Percentiles rank a stretch among this genome's conserved stretches.
These are phyloP conservation scores for Rhynchosporium graminicola DNA, from an alignment of 2,329 filamentous ascomycete species.

Conservation along the genomic window DNA sequence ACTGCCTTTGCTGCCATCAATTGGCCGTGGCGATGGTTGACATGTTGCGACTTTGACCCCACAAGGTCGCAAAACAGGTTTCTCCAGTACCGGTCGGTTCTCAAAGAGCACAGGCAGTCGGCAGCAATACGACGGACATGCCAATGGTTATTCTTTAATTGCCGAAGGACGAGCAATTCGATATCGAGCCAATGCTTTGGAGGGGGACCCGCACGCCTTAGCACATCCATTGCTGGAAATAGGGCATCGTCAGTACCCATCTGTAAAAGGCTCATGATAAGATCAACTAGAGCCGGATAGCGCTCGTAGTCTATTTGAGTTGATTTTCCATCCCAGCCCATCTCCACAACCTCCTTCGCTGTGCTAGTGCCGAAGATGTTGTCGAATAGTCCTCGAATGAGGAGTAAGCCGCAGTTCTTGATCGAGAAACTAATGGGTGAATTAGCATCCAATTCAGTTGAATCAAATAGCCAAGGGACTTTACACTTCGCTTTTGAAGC, in stretches of 20 bases:
- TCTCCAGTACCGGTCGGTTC: slow-evolving; percentile 55
- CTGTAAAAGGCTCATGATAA: slow-evolving; percentile 63
- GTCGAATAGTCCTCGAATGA: slow-evolving; percentile 84
- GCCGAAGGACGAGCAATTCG: slow-evolving; percentile 57
- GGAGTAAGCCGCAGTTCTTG: slow-evolving; percentile 86
- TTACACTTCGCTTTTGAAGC: slow-evolving; percentile 76
- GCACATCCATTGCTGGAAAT: slow-evolving; percentile 80
- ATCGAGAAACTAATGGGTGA: slow-evolving; percentile 73
- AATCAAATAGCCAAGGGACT: slow-evolving; percentile 34
- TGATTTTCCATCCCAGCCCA: slow-evolving; percentile 63
- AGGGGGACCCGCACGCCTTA: slow-evolving; percentile 70
- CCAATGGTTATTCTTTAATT: slow-evolving; percentile 73
- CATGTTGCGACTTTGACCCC: slow-evolving; percentile 38
- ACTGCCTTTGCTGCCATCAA: slow-evolving; percentile 56
- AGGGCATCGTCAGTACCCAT: slow-evolving; percentile 65
- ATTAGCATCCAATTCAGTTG: not conserved
- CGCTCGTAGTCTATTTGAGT: slow-evolving; percentile 69
- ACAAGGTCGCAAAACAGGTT: slow-evolving; percentile 41
- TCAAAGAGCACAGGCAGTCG: slow-evolving; percentile 66
- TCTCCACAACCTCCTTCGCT: slow-evolving; percentile 63
- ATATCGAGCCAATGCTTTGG: slow-evolving; percentile 56
- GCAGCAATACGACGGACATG: slow-evolving; percentile 81
- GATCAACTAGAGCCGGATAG: slow-evolving; percentile 63
- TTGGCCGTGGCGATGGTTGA: slow-evolving; percentile 60
- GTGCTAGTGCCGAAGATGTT: slow-evolving; percentile 74